Evolutionary conservation across 1,139 yeast genomes (phyloP), one percentile per base, ranked within the genome.

Genomic region (Yamadazyma dendronema): DNA sequence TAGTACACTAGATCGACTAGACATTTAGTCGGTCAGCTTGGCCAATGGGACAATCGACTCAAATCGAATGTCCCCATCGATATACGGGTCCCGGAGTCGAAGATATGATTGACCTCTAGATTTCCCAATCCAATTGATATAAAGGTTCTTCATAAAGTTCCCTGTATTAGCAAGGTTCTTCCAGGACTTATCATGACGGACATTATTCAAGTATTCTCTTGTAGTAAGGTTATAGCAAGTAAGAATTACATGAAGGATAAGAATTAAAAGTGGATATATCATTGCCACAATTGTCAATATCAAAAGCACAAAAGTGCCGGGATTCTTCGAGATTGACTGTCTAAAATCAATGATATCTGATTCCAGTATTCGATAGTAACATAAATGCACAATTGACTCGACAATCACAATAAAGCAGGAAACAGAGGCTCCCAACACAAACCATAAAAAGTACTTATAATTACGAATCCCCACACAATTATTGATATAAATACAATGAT

Each of bases 141-240:
- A 57, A 42, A 77, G 54, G 49, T 82, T 81, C 24, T 47, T 47
- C 17, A 55, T 37, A 1, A 63, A 42, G n/a, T 60, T 57, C 1
- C 57, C 54, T 0, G 68, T 59, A 36, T 73, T 67, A 53, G 61
- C 80, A 2, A 76, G 73, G 47, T 74, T 74, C 31, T 61, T 56
- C 41, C 61, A 72, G 23, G 49, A 40, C 9, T 48, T 45, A 19
- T 50, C 46, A 2, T 50, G 52, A 49, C 62, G 40, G 36, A 61
- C 56, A 54, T 68, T 46, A 55, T 67, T 71, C 35, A 84, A 59
- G 47, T 73, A 83, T 46, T 84, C 92, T 46, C 89, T 65, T 4
- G 95, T 84, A 13, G 90, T 81, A 46, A 83, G 68, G 40, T 81
- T 82, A n/a, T 75, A 68, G 0, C 74, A 53, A 0, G 80, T 73